Percentiles rank a stretch among this genome's conserved stretches.
Conservation (phyloP, 108 stramenopile species). For the Discostella pseudostelligera region DNA sequence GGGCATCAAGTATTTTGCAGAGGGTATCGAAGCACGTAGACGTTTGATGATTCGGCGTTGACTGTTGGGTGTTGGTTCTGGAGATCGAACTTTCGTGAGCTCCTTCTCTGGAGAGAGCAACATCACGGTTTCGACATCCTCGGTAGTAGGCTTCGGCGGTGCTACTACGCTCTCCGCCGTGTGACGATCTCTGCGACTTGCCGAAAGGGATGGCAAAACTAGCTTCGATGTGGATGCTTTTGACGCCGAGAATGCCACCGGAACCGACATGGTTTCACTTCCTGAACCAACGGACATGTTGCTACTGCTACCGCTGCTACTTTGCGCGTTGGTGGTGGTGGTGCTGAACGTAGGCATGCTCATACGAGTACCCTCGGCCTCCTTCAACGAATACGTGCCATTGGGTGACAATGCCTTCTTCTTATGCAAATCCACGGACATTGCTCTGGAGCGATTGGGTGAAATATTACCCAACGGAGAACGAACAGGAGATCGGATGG, state of each 20-base stretch:
- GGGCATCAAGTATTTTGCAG: slow-evolving; percentile 25
- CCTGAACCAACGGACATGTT: slow-evolving; percentile 17
- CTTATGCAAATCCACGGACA: slow-evolving; percentile 1
- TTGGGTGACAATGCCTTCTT: slow-evolving; percentile 23
- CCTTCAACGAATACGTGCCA: slow-evolving; percentile 36
- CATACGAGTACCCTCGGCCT: slow-evolving; percentile 15
- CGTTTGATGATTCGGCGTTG: slow-evolving; percentile 41
- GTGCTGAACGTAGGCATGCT: neutral
- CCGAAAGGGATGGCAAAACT: slow-evolving; percentile 2
- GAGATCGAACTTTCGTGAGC: slow-evolving; percentile 22
- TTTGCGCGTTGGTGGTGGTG: slow-evolving; percentile 1
- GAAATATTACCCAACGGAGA: slow-evolving; percentile 33
- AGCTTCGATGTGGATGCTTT: neutral
- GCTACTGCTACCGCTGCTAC: slow-evolving; percentile 2
- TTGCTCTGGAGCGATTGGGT: slow-evolving; percentile 14
- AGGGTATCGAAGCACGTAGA: slow-evolving; percentile 31
- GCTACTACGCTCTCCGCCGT: neutral
- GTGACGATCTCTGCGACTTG: neutral
- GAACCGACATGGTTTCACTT: slow-evolving; percentile 2
- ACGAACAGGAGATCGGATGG: slow-evolving; percentile 17
- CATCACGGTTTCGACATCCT: neutral
- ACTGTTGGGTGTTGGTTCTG: slow-evolving; percentile 48
- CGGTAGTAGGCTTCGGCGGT: slow-evolving; percentile 1
- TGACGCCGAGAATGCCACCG: neutral
- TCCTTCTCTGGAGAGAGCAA: slow-evolving; percentile 9